Evolutionary conservation across 169 alveolate genomes (phyloP), one percentile per base, ranked within the genome.

Genomic region (Cryptosporidium muris): DNA sequence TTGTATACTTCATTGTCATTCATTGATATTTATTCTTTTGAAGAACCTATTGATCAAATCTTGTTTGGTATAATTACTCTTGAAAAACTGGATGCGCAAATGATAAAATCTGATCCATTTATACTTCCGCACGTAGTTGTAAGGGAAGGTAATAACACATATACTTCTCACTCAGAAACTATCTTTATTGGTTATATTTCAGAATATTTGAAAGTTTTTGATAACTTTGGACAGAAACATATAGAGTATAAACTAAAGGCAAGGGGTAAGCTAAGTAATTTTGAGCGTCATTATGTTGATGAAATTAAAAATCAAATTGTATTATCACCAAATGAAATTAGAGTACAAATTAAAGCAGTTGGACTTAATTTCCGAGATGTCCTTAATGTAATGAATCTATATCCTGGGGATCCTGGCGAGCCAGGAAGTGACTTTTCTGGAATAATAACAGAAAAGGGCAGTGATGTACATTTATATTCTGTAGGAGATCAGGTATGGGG

Each of bases 291-390:
- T 16, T 74, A 74, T 42, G 16, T 43, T 8, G 67, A 74, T 16
- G 47, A 11, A 36, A 34, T 37, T 37, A n/a, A 43, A 9, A 8
- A 45, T 53, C n/a, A 51, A 37, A 12, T 45, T 9, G 45, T 5
- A 14, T 45, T 74, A 12, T 34, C 16, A 25, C 43, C 81, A 3
- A 60, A 64, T 37, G 89, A 64, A 56, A 89, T 65, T 37, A 91
- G 90, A 64, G 53, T 92, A 42, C 93, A 93, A 36, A 90, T 92
- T 36, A 91, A 91, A 7, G 92, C 94, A 11, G 89, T 92, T 11
- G 95, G 95, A 43, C 81, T 92, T 60, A 92, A 92, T 89, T 92
- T 92, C 89, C 89, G 95, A 12, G 95, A 92, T 49, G 89, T 92
- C 56, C 89, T 92, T 58, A 92, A 92, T 80, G 92, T 92, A 51